phyloP scores from a whole-genome alignment of 176 grass and related monocot genomes.

The Neostapfia colusana region DNA sequence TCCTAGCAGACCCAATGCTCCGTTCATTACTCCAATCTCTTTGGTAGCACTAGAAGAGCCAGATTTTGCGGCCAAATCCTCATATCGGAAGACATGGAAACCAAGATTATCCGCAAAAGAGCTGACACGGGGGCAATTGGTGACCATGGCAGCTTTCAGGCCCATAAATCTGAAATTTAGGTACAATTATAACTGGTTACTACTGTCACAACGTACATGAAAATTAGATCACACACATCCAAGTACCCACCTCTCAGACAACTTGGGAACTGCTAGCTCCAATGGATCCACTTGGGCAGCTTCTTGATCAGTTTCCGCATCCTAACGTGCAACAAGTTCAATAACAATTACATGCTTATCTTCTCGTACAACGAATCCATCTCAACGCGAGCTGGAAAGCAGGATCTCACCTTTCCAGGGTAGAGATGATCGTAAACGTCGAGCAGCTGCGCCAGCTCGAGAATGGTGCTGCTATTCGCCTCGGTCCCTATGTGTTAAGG shows the following conservation, averaged over 20 bases:
- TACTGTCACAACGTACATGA: background rate
- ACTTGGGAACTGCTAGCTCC: slow-evolving; percentile 46
- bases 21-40: slow-evolving; percentile 35
- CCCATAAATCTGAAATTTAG: slow-evolving; percentile 78
- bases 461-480: slow-evolving; percentile 44
- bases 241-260: slow-evolving; percentile 66
- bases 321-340: slow-evolving; percentile 34
- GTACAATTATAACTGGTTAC: background rate
- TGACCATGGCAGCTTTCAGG: slow-evolving; percentile 69
- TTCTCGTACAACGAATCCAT: background rate
- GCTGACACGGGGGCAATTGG: slow-evolving; percentile 49
- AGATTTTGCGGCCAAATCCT: slow-evolving; percentile 36
- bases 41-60: slow-evolving; percentile 14
- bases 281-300: slow-evolving; percentile 37
- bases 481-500: slow-evolving; percentile 39
- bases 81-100: slow-evolving; percentile 50
- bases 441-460: slow-evolving; percentile 79
- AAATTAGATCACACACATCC: slow-evolving; percentile 13
- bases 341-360: slow-evolving; percentile 7
- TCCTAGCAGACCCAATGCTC: slow-evolving; percentile 52
- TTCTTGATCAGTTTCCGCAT: slow-evolving; percentile 31
- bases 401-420: slow-evolving; percentile 49
- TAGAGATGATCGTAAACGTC: slow-evolving; percentile 72
- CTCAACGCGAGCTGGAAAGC: background rate
- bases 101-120: slow-evolving; percentile 55